A percentile compares a stretch with the other conserved stretches of the same genome.
These are phyloP conservation scores for Selenicereus undatus DNA, from an alignment of 148 eudicot species.

Conservation along the genomic window DNA sequence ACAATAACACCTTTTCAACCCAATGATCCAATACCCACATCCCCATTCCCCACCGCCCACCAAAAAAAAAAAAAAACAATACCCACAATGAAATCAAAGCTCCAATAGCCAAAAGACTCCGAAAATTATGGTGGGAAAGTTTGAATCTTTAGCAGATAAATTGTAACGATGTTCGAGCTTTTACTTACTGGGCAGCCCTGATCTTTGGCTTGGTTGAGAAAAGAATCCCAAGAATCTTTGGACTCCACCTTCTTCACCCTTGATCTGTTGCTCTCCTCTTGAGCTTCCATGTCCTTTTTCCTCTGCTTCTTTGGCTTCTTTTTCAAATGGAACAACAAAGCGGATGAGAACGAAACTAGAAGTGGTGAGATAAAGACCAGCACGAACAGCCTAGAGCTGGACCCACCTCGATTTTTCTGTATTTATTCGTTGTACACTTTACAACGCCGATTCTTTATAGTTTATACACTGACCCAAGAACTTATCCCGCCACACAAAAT, in stretches of 20 bases:
- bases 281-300: constrained; percentile 28
- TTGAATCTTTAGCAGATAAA: not conserved
- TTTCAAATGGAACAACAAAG: not conserved
- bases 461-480: too few relatives aligned
- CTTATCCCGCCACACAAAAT: too few relatives aligned
- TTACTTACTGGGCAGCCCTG: constrained; percentile 57
- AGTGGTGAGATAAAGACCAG: not conserved
- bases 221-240: constrained; percentile 48
- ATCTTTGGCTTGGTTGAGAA: constrained; percentile 39
- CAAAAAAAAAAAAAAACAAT: not conserved
- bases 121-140: not conserved
- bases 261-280: constrained; percentile 26
- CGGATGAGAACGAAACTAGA: not conserved
- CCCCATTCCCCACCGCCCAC: not conserved
- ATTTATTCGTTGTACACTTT: not conserved
- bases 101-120: not conserved
- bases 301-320: not conserved
- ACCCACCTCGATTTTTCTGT: not conserved
- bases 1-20: not conserved
- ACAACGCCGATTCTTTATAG: not conserved
- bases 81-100: not conserved
- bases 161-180: too few relatives aligned
- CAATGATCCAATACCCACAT: not conserved
- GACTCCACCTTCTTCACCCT: constrained; percentile 49
- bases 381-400: not conserved